Evolutionary conservation across 805 yeast genomes (phyloP), one percentile per base, ranked within the genome.

Genomic region (Kodamaea nitidulidarum): DNA sequence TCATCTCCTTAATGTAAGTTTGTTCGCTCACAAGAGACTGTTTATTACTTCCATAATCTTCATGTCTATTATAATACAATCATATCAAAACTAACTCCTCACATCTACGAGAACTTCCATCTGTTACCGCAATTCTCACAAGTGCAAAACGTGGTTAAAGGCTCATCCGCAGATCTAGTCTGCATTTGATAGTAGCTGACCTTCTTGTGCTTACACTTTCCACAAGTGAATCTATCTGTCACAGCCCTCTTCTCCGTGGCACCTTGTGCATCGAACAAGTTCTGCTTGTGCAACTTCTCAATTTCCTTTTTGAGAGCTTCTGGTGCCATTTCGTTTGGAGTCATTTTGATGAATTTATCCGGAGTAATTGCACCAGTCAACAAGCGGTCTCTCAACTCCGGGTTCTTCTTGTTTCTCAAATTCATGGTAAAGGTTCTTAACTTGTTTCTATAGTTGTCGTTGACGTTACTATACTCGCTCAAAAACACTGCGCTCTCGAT

Each of bases 81-180:
- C n/a, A n/a, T n/a, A n/a, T n/a, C n/a, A n/a, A n/a, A n/a, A n/a
- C n/a, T n/a, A n/a, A 7, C 25, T 14, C 16, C 26, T 28, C 31
- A 16, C 10, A 20, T 22, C 35, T 60, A 90, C 22, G 95, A 85
- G 59, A 93, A 93, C 65, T 93, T 93, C 98, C 98, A 93, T 63
- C 98, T 78, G 58, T 93, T 88, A 46, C 98, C 98, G 70, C 98
- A 93, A 49, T 79, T 87, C 56, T 90, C 97, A 70, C 98, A 93
- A 3, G 96, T 90, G 70, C 98, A 93, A 60, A 93, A 93, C 1
- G 98, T 93, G 6, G 98, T 93, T 55, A 93, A 76, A 43, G 98
- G 98, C 65, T 93, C 98, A 78, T 93, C 98, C 14, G 98, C 98
- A 42, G 96, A 86, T 65, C 98, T 76, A 24, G 98, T 93, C 71